These are phyloP conservation scores for Solidago caesia DNA, from an alignment of 129 eudicot genomes.

Conservation along the genomic window DNA sequence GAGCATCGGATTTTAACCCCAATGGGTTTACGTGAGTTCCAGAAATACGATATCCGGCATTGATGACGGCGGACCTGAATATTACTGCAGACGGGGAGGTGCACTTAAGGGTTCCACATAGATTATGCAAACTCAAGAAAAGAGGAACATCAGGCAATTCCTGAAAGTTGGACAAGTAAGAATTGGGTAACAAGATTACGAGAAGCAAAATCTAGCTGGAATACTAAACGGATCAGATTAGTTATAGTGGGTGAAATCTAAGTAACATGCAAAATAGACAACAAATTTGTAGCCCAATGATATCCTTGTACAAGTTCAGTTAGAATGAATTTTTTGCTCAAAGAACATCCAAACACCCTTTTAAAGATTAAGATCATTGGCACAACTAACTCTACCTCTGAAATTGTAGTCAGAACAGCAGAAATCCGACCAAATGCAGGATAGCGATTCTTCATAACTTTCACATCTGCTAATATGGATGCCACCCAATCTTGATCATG, in stretches of 20 bases:
- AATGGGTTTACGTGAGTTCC: constrained; percentile 85
- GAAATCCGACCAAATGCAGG: constrained; percentile 80
- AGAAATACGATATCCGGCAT: constrained; percentile 94
- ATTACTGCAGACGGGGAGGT: constrained; percentile 94
- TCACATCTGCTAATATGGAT: constrained; percentile 69
- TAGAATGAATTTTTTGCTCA: background rate
- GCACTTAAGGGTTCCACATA: constrained; percentile 88
- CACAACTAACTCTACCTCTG: constrained; percentile 52
- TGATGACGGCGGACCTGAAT: constrained; percentile 85
- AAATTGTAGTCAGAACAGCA: constrained; percentile 87
- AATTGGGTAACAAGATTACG: background rate
- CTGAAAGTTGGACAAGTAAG: constrained; percentile 40
- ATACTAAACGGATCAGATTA: background rate
- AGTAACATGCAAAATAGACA: no score
- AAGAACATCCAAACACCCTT: background rate
- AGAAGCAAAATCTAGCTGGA: background rate
- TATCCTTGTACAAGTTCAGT: no score
- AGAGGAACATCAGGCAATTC: constrained; percentile 90
- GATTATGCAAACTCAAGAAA: constrained; percentile 87
- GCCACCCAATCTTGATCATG: constrained; percentile 96
- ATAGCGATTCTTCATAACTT: constrained; percentile 64
- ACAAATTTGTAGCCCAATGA: no score
- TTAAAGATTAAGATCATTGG: background rate
- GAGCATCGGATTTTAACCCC: constrained; percentile 93
- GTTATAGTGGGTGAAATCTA: no score